phyloP scores from a whole-genome alignment of 331 rosid genomes.

The Quercus lobata region DNA sequence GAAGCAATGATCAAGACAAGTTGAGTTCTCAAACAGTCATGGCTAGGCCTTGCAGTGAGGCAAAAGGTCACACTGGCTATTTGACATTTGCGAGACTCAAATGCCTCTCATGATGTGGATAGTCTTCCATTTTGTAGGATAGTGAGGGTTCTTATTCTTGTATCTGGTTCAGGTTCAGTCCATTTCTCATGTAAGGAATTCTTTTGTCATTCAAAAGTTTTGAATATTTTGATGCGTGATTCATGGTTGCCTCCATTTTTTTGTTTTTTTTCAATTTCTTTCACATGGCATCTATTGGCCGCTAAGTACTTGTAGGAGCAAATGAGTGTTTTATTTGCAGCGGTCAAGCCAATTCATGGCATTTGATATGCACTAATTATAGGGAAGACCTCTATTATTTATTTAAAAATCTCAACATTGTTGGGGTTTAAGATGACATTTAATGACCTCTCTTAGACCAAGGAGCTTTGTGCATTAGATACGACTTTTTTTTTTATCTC shows the following conservation, averaged over 20 bases:
- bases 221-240: neutral
- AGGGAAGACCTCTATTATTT: too few species aligned
- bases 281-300: neutral
- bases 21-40: conserved; percentile 41
- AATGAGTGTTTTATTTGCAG: neutral
- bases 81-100: conserved; percentile 75
- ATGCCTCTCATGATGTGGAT: conserved; percentile 35
- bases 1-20: conserved; percentile 24
- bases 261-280: neutral
- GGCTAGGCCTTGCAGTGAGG: conserved; percentile 65
- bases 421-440: too few species aligned
- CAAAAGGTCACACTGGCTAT: conserved; percentile 90
- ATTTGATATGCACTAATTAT: too few species aligned
- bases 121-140: neutral
- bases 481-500: too few species aligned
- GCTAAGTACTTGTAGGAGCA: neutral
- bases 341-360: neutral
- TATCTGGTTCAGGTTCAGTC: neutral
- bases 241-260: too few species aligned
- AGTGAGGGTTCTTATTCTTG: neutral
- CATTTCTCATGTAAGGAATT: neutral
- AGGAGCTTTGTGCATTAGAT: too few species aligned
- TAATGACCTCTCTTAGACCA: too few species aligned
- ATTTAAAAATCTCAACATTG: too few species aligned
- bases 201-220: neutral